Evolutionary conservation across 768 basidiomycete species (phyloP).

Genomic region (Hortiboletus flavorubellus): DNA sequence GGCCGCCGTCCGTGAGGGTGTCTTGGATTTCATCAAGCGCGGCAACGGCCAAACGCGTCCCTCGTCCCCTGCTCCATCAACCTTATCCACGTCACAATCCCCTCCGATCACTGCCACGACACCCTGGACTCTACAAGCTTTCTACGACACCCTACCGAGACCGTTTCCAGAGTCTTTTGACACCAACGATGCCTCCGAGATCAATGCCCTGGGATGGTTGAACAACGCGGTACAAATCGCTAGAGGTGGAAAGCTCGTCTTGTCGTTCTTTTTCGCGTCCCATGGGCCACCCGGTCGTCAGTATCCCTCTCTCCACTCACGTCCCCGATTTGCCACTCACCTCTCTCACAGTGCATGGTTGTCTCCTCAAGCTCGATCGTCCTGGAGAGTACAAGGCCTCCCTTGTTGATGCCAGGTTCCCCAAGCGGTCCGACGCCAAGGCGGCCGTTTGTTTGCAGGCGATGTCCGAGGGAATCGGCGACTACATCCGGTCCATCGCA

Average conservation of each 20-base stretch:
- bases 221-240: conserved; percentile 50
- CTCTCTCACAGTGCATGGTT: conserved; percentile 50
- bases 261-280: conserved; percentile 43
- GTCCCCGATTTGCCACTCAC: conserved; percentile 2
- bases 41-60: conserved; percentile 50
- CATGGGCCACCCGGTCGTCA: conserved; percentile 44
- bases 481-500: conserved; percentile 48
- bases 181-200: conserved; percentile 43
- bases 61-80: conserved; percentile 17
- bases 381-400: conserved; percentile 52
- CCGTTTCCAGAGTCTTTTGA: conserved; percentile 58
- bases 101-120: conserved; percentile 6
- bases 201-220: conserved; percentile 55
- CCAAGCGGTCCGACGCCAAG: conserved; percentile 64
- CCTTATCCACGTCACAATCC: conserved; percentile 3
- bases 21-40: conserved; percentile 55
- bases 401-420: conserved; percentile 61
- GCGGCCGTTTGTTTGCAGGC: conserved; percentile 63
- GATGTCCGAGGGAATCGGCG: conserved; percentile 58
- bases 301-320: conserved; percentile 20
- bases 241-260: conserved; percentile 44
- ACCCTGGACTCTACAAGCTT: conserved; percentile 48
- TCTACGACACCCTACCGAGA: conserved; percentile 62
- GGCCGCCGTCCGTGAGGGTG: conserved; percentile 49
- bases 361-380: conserved; percentile 55